These are phyloP conservation scores for Musa beccarii DNA, from an alignment of 176 grass and related monocot species.

Conservation along the genomic window DNA sequence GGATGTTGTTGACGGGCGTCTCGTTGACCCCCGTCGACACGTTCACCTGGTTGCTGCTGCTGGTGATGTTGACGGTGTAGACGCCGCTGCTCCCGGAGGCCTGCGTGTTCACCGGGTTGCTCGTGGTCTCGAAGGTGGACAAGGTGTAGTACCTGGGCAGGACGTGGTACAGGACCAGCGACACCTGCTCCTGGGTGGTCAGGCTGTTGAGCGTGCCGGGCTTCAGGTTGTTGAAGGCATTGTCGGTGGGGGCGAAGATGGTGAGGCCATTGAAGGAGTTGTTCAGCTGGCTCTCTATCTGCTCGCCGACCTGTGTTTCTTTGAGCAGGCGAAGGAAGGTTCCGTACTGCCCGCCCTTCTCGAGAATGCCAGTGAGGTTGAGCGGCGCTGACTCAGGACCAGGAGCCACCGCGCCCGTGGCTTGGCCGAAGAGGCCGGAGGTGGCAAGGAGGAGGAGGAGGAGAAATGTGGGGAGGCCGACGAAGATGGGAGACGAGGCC, in stretches of 20 bases:
- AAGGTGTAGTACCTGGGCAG: conserved; percentile 48
- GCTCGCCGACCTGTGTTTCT: neutral
- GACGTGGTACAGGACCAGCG: conserved; percentile 47
- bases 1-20: conserved; percentile 6
- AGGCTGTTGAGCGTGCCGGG: conserved; percentile 24
- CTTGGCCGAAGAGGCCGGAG: neutral
- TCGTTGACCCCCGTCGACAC: conserved; percentile 6
- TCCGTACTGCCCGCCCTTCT: conserved; percentile 2
- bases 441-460: neutral
- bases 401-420: neutral
- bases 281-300: conserved; percentile 1
- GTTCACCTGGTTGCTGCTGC: conserved; percentile 28
- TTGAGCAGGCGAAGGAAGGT: neutral
- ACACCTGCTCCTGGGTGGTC: conserved; percentile 30
- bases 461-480: neutral
- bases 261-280: conserved; percentile 1
- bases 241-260: conserved; percentile 3
- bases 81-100: conserved; percentile 43
- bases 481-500: too few relatives aligned
- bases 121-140: conserved; percentile 39
- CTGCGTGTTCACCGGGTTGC: conserved; percentile 65
- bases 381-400: neutral
- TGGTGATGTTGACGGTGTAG: conserved; percentile 53
- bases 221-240: neutral
- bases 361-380: neutral